phyloP scores from a whole-genome alignment of 2,329 filamentous ascomycete species.

The Coccinonectria pachysandricola region DNA sequence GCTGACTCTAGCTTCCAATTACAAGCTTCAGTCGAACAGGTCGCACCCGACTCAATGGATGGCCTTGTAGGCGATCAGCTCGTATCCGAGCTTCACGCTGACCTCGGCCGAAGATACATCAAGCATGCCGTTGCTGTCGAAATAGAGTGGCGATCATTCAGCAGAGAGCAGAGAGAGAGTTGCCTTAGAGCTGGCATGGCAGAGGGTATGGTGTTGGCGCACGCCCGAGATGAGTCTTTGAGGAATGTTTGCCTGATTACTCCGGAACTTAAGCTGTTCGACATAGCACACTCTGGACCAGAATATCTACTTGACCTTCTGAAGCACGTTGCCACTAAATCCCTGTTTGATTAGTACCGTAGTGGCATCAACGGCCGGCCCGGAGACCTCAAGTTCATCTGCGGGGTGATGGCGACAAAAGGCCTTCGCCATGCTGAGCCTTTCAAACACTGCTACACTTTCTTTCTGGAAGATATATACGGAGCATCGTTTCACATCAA shows the following conservation, averaged over 20 bases:
- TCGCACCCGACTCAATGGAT: no score
- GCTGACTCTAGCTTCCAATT: no score
- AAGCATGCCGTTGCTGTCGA: slow-evolving; percentile 25
- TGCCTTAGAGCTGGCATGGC: slow-evolving; percentile 25
- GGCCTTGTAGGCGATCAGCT: no score
- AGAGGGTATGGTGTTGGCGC: slow-evolving; percentile 25
- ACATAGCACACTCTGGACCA: slow-evolving; percentile 26
- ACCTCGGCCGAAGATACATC: slow-evolving; percentile 30
- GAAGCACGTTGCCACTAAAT: slow-evolving; percentile 25
- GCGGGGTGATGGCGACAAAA: slow-evolving; percentile 22
- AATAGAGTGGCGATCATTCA: slow-evolving; percentile 29
- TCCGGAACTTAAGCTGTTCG: slow-evolving; percentile 34
- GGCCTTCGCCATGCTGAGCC: slow-evolving; percentile 20
- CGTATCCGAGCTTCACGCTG: slow-evolving; percentile 29
- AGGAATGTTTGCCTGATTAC: slow-evolving; percentile 29
- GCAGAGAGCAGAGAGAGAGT: slow-evolving; percentile 21
- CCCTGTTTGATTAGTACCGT: slow-evolving; percentile 25
- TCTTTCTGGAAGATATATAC: slow-evolving; percentile 27
- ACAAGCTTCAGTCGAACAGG: no score
- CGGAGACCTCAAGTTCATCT: slow-evolving; percentile 28
- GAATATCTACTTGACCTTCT: slow-evolving; percentile 29
- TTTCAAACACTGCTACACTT: slow-evolving; percentile 23
- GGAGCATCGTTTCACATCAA: slow-evolving; percentile 23
- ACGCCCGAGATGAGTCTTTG: slow-evolving; percentile 24
- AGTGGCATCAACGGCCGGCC: slow-evolving; percentile 18